A percentile compares a stretch with the other conserved stretches of the same genome.
Evolutionary conservation across 345 rosid genomes (phyloP).

Genomic region (Salix purpurea): DNA sequence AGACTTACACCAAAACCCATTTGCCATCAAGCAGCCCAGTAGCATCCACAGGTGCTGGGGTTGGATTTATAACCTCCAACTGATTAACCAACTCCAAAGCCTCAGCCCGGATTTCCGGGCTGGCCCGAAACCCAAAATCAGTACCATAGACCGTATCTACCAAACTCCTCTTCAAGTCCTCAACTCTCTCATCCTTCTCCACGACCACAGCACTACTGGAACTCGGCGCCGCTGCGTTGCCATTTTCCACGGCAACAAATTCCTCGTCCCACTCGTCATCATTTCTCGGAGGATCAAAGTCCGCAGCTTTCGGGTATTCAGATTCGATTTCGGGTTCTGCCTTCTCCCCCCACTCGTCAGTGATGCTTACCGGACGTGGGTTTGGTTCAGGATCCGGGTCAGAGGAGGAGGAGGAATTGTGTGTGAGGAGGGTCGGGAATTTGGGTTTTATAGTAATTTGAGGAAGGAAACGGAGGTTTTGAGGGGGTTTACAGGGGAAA

Average conservation of each 20-base stretch:
- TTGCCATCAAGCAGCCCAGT: constrained; percentile 71
- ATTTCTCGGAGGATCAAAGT: constrained; percentile 66
- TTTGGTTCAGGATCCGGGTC: background rate
- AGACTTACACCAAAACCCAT: constrained; percentile 86
- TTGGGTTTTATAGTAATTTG: background rate
- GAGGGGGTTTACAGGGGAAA: constrained; percentile 13
- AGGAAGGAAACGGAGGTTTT: background rate
- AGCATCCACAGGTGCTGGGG: constrained; percentile 59
- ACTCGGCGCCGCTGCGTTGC: constrained; percentile 16
- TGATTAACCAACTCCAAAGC: constrained; percentile 80
- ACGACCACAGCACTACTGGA: background rate
- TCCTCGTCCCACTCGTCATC: constrained; percentile 85
- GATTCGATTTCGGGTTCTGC: constrained; percentile 30
- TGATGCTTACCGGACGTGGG: constrained; percentile 14
- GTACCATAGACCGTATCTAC: constrained; percentile 80
- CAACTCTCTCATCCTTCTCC: constrained; percentile 22
- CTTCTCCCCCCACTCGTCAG: constrained; percentile 92
- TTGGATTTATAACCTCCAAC: constrained; percentile 80
- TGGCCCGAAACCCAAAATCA: constrained; percentile 71
- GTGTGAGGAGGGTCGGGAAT: constrained; percentile 13
- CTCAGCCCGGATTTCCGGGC: constrained; percentile 72
- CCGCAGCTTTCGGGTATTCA: constrained; percentile 39
- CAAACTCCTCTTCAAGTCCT: constrained; percentile 74
- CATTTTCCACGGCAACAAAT: constrained; percentile 38
- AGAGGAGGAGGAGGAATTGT: constrained; percentile 3